A percentile compares a stretch with the other conserved stretches of the same genome.
Evolutionary conservation across 129 eudicot genomes (phyloP).

Genomic region (Dittrichia graveolens): DNA sequence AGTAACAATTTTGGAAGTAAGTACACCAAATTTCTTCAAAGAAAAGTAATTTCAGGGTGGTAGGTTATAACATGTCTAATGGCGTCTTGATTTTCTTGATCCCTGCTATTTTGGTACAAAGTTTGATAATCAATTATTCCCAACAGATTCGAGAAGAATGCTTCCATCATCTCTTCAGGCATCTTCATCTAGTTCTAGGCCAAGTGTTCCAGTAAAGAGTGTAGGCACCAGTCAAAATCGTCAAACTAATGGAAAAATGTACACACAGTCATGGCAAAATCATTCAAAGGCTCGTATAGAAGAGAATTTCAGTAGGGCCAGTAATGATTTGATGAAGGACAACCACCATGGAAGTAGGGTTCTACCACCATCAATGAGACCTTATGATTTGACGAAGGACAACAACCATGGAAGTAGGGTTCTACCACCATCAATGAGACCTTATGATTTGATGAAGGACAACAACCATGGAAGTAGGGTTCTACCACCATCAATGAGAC

Average conservation of each 20-base stretch:
- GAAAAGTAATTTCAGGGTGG: constrained; percentile 26
- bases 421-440: constrained; percentile 44
- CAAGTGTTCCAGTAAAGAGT: constrained; percentile 36
- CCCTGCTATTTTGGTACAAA: constrained; percentile 23
- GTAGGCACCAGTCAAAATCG: constrained; percentile 41
- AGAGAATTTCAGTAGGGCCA: constrained; percentile 28
- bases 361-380: too few species aligned
- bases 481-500: constrained; percentile 44
- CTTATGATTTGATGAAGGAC: constrained; percentile 37
- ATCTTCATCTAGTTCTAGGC: constrained; percentile 36
- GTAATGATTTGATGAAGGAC: constrained; percentile 40
- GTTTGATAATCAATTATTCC: constrained; percentile 26
- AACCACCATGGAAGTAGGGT: too few species aligned
- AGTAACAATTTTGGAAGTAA: constrained; percentile 36
- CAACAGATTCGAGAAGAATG: constrained; percentile 44
- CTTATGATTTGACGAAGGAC: too few species aligned
- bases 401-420: constrained; percentile 42
- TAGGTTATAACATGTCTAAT: not conserved
- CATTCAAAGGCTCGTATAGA: constrained; percentile 38
- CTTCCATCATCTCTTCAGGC: constrained; percentile 56
- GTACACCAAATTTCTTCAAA: constrained; percentile 14
- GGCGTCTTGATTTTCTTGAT: not conserved
- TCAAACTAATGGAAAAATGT: constrained; percentile 39
- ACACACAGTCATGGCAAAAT: constrained; percentile 35
- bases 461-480: constrained; percentile 42